Base-by-base conservation (phyloP, 257 asterid species). In the Voacanga thouarsii region DNA sequence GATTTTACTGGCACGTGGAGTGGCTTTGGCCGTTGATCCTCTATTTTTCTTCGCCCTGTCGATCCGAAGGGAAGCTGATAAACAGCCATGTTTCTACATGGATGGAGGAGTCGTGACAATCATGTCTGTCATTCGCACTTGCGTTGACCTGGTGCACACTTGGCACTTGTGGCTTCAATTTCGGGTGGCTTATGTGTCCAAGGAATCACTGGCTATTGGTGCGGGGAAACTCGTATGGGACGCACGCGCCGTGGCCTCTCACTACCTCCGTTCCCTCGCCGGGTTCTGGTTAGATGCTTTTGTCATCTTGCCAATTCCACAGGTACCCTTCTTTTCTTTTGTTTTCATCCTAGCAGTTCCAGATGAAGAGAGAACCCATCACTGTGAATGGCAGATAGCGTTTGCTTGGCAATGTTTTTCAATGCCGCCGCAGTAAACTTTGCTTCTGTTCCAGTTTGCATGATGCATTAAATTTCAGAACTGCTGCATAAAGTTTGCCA, bases 191-290 rank as follows among this genome's bases (percentile, higher is more conserved):
- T 93, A 93, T 86, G 96, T 95, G 83, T 93, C 99, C 39, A 79
- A 93, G 33, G 99, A 93, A 43, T 95, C 99, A n/a, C 81, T 91
- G 65, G 99, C 90, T 0, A 86, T 89, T 9, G 99, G 99, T 6
- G 88, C 96, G 28, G 98, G 98, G 80, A 95, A 95, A 80, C 96
- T 95, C 55, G 99, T 93, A 80, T 95, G 99, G 98, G 97, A 93
- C 78, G 71, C 94, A 79, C 96, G 93, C 75, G 96, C 96, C 67
- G 77, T 95, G 63, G 97, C 98, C 2, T 84, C 80, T 12, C 97
- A 90, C 47, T 95, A 95, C 75, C 53, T 91, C 44, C 82, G 94
- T 12, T 93, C 98, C 8, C 39, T 89, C 0, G 82, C 86, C 71
- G 98, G 98, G 6, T 95, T 95, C 80, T 95, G 99, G 98, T 89